Evolutionary conservation across 306 rosid genomes (phyloP).

Genomic region (Alnus rubra): DNA sequence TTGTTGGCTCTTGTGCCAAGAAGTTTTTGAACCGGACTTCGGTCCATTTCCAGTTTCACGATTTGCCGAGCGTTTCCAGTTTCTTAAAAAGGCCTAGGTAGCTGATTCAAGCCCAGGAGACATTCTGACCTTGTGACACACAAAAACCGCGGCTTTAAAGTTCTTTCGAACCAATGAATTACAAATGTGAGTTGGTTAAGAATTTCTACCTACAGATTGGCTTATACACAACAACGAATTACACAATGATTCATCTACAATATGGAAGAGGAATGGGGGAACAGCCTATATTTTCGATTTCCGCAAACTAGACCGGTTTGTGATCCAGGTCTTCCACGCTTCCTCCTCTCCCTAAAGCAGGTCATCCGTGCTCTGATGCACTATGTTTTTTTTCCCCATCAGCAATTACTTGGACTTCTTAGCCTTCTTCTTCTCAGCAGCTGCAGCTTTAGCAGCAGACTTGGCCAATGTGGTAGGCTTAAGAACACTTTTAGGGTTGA

Average conservation of each 20-base stretch:
- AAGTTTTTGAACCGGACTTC: too few relatives aligned
- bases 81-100: background rate
- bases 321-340: too few relatives aligned
- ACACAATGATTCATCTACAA: background rate
- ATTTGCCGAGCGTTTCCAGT: background rate
- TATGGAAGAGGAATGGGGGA: background rate
- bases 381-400: background rate
- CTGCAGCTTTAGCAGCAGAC: slow-evolving; percentile 70
- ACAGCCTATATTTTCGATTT: background rate
- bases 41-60: background rate
- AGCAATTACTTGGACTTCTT: slow-evolving; percentile 49
- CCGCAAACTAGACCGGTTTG: too few relatives aligned
- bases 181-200: background rate
- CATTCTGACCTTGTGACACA: background rate
- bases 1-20: too few relatives aligned
- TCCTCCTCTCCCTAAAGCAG: too few relatives aligned
- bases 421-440: slow-evolving; percentile 54
- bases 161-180: background rate
- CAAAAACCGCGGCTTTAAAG: background rate
- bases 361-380: background rate
- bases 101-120: background rate
- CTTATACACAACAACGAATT: background rate
- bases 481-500: slow-evolving; percentile 74
- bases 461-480: slow-evolving; percentile 73
- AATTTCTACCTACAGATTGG: background rate